Evolutionary conservation across 495 filamentous ascomycete species (phyloP), one percentile per base, ranked within the genome.

Genomic region (Cetradonia linearis): DNA sequence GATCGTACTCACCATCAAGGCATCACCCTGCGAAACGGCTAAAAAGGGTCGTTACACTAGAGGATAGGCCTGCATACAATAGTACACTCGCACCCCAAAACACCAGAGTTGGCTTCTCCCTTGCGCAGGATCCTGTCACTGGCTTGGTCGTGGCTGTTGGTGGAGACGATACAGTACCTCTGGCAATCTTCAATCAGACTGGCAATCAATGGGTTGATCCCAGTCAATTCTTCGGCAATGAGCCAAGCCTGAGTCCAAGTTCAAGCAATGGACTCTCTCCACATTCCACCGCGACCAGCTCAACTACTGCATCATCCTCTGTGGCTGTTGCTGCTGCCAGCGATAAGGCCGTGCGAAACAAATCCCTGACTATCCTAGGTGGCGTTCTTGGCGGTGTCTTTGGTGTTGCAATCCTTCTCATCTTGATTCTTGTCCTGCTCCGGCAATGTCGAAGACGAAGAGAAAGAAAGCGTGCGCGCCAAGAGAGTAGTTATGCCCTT

Each of bases 141-240:
- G 78, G 76, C 18, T 64, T 90, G 62, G 85, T 91, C 1, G 86
- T 94, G 10, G 82, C 95, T 48, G 81, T 83, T 23, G 87, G 91
- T 64, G 93, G 91, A 33, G 82, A 82, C 65, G 74, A 76, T 18
- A 72, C 84, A 23, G 62, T 73, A 37, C 68, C 73, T 3, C 59
- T 98, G 25, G 82, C 78, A 61, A 86, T 98, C 63, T 98, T 96
- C 72, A 80, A 96, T 68, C 81, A 85, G 55, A 82, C 79, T 28
- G 72, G 79, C 55, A 95, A 97, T 68, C 72, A 76, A 63, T 98
- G 93, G 93, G 70, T 85, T 25, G 88, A 96, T 72, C 77, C 89
- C 0, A 85, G 81, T 2, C 71, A 78, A 27, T 70, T 86, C 33
- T 85, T 97, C 59, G 76, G 74, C 33, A 77, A 72, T 9, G 67